Base-by-base conservation (phyloP, 306 rosid genomes). In the Myrica gale region DNA sequence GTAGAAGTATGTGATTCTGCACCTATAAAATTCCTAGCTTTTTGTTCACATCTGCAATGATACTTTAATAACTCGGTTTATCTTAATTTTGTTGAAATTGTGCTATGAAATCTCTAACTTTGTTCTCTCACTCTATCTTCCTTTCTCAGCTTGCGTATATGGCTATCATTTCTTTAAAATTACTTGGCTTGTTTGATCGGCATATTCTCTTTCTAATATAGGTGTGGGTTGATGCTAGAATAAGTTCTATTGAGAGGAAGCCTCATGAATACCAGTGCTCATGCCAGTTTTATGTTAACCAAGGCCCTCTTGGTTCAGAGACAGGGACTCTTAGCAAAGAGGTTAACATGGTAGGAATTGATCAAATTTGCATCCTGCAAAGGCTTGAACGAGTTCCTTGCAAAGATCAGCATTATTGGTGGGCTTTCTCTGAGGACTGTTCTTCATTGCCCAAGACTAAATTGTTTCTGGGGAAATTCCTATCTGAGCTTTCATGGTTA, bases 181-280 rank as follows among this genome's bases (percentile, higher is more conserved):
- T 12, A 51, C 15, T 26, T 69, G 60, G 26, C 54, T 74, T 74
- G 68, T 69, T 80, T 73, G 39, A 79, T 58, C 11, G 58, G 48
- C 43, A 45, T 41, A 68, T 47, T 73, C 41, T 62, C 63, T 71
- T 77, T 50, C 54, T 20, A 10, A 53, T 80, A 17, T 45, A 94
- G 98, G 92, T 82, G 19, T 88, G 91, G 95, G 15, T 61, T 20
- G 98, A 94, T 89, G 97, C 92, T 73, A 88, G 81, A 90, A 89
- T 94, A 82, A 90, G 92, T 71, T 94, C 97, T 41, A 82, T 94
- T 3, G 89, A 89, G 80, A 86, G 98, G 83, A 89, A 78, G 81
- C 95, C 92, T 32, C 98, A 94, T 70, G 90, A 80, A 52, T 69
- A 88, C 26, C 81, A 76, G 73, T 94, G 98, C 84, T 67, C 83